Percentiles rank a stretch among this genome's conserved stretches.
These are phyloP conservation scores for Psidium friedrichsthalianum DNA, from an alignment of 345 rosid genomes.

Conservation along the genomic window DNA sequence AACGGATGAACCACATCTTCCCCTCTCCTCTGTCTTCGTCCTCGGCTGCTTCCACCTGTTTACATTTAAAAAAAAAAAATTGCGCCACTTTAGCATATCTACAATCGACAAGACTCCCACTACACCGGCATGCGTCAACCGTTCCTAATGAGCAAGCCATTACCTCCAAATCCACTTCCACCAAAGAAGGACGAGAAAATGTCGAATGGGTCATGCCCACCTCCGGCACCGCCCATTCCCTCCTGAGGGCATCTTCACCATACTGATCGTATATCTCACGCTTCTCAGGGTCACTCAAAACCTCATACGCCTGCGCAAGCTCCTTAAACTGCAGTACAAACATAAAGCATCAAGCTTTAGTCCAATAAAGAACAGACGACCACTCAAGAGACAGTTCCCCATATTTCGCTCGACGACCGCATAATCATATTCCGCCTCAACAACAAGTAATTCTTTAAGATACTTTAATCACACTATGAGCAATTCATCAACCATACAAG, in stretches of 20 bases:
- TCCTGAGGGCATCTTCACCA: conserved; percentile 94
- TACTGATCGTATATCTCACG: conserved; percentile 81
- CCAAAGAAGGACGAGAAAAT: conserved; percentile 81
- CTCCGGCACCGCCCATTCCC: conserved; percentile 71
- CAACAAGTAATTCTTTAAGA: background rate
- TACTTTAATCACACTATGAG: background rate
- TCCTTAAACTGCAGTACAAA: conserved; percentile 63
- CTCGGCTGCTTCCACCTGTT: conserved; percentile 58
- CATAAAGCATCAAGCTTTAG: background rate
- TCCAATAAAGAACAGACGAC: background rate
- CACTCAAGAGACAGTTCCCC: background rate
- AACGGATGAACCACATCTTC: conserved; percentile 79
- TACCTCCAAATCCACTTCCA: conserved; percentile 64
- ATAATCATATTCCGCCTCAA: background rate
- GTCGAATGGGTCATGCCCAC: conserved; percentile 76
- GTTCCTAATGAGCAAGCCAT: background rate
- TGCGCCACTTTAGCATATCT: background rate
- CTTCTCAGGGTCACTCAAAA: conserved; percentile 80
- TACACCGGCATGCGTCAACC: background rate
- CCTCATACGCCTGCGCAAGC: conserved; percentile 86
- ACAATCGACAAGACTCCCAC: background rate
- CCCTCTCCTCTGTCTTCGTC: conserved; percentile 82
- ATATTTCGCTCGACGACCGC: background rate
- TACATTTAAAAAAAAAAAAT: background rate
- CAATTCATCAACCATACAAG: background rate